A percentile compares a stretch with the other conserved stretches of the same genome.
These are phyloP conservation scores for Brassica cretica DNA, from an alignment of 345 rosid species.

Conservation along the genomic window DNA sequence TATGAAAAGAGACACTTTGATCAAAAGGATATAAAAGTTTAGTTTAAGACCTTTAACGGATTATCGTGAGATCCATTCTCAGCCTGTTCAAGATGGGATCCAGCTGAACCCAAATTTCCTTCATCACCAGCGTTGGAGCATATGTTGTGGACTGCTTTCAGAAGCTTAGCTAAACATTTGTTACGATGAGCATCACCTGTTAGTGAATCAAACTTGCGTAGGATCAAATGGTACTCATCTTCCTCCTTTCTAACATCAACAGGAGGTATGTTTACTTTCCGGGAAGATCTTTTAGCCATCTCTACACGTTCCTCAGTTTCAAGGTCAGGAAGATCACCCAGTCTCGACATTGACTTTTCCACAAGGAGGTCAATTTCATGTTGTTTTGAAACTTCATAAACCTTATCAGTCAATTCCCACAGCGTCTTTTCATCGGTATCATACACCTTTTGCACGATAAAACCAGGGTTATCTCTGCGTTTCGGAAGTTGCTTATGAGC, in stretches of 20 bases:
- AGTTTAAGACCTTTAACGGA: conserved; percentile 44
- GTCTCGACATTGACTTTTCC: conserved; percentile 60
- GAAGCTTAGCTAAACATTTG: conserved; percentile 87
- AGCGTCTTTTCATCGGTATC: conserved; percentile 70
- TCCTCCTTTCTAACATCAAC: conserved; percentile 85
- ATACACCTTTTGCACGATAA: conserved; percentile 87
- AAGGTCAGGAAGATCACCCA: conserved; percentile 71
- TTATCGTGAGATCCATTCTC: conserved; percentile 28
- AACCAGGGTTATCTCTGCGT: conserved; percentile 84
- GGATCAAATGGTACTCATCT: conserved; percentile 62
- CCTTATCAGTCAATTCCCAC: conserved; percentile 77
- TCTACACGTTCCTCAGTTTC: conserved; percentile 43
- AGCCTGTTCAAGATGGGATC: conserved; percentile 15
- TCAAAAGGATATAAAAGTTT: not conserved
- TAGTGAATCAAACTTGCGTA: conserved; percentile 56
- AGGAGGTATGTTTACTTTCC: conserved; percentile 56
- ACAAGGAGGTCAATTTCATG: conserved; percentile 76
- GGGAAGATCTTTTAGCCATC: conserved; percentile 50
- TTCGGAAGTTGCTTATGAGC: conserved; percentile 77
- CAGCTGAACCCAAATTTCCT: conserved; percentile 48
- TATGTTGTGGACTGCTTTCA: conserved; percentile 66
- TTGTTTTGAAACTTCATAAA: conserved; percentile 68
- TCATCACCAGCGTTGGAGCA: conserved; percentile 52
- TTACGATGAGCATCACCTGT: conserved; percentile 84
- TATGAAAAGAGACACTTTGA: conserved; percentile 3